Evolutionary conservation across 2,329 filamentous ascomycete species (phyloP), one percentile per base, ranked within the genome.

Genomic region (Colletotrichum caudatum): DNA sequence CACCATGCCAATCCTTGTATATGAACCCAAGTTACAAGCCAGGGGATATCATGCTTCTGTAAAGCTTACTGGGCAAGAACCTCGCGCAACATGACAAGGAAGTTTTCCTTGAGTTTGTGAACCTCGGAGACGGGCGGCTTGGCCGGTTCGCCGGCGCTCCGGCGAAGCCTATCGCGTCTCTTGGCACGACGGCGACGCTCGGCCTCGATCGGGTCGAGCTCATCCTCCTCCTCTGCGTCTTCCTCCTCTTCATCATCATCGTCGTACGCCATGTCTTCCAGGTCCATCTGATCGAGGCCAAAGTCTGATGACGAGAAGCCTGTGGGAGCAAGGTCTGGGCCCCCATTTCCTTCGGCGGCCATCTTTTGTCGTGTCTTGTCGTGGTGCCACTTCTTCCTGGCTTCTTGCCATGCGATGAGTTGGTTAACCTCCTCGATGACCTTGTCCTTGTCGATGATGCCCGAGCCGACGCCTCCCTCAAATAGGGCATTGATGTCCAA

Each of bases 281-380:
- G 84, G 79, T 98, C 96, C 78, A 93, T 91, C 77, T 93, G 89
- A 78, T 98, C 91, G 26, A 99, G 84, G 0, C 96, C 96, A 83
- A 99, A 99, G 82, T 99, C 96, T 60, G 89, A 90, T 29, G 92
- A 91, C 77, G 88, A 91, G 83, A 98, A 97, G 33, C 85, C 89
- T 11, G 87, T 88, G 8, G 87, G 86, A 64, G 83, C 81, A 68
- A 87, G 81, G 35, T 86, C 85, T 23, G 82, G 81, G 63, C 83
- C 84, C 12, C 80, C 79, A 8, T 80, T 86, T 3, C 90, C 91
- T 77, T 95, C 94, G 2, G 94, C 94, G 0, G 96, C 96, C 96
- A 99, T 98, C 87, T 99, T 99, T 84, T 98, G 96, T 65, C 95
- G 87, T 11, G 96, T 99, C 87, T 99, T 99, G 82, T 97, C 94